These are phyloP conservation scores for Dictyostelium brefeldianum DNA, from an alignment of 78 protist genomes.

Conservation along the genomic window DNA sequence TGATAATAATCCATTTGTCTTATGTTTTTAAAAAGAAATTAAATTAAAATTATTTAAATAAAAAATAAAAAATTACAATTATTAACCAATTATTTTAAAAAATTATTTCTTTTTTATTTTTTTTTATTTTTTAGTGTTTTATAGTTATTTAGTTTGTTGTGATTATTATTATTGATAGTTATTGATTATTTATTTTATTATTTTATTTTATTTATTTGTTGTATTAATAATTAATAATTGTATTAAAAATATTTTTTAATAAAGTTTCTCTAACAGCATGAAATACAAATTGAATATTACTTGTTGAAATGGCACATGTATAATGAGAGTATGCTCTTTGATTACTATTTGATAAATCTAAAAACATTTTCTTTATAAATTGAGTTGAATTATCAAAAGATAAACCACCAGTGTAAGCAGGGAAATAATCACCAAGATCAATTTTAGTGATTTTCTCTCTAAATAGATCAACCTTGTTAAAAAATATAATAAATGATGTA, in stretches of 20 bases:
- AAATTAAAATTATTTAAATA: background rate
- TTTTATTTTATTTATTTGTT: background rate
- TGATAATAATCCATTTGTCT: background rate
- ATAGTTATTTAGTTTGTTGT: too few species aligned
- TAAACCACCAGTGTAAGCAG: conserved; percentile 82
- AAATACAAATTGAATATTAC: conserved; percentile 86
- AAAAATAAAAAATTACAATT: too few species aligned
- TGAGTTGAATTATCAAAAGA: conserved; percentile 54
- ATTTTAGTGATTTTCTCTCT: conserved; percentile 80
- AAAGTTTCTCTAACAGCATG: conserved; percentile 83
- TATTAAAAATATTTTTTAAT: conserved; percentile 31
- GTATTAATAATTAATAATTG: conserved; percentile 25
- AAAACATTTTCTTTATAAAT: conserved; percentile 74
- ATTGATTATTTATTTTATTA: too few species aligned
- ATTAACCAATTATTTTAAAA: too few species aligned
- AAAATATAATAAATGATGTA: conserved; percentile 85
- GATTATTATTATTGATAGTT: too few species aligned
- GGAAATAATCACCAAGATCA: conserved; percentile 81
- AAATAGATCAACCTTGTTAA: conserved; percentile 91
- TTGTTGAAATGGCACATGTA: conserved; percentile 91
- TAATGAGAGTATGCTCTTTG: conserved; percentile 80
- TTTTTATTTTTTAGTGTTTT: background rate
- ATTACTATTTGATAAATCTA: conserved; percentile 27
- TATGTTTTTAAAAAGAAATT: conserved; percentile 20
- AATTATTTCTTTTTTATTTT: background rate